Evolutionary conservation across 73 alveolate species (phyloP).

Genomic region (Paramecium primaurelia): DNA sequence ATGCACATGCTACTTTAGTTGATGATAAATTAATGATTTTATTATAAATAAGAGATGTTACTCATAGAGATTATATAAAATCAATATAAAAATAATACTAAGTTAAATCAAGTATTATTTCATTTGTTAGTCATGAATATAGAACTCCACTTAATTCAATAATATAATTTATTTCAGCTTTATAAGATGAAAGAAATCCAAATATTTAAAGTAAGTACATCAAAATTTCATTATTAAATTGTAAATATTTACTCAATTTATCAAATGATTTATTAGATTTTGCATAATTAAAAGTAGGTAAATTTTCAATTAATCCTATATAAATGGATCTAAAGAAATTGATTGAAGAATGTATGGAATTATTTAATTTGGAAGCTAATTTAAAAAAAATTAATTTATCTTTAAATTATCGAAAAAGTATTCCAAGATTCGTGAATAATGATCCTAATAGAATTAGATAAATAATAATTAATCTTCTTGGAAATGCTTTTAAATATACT

Average conservation of each 20-base stretch:
- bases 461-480: conserved; percentile 36
- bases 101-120: neutral
- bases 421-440: neutral
- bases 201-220: neutral
- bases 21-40: conserved; percentile 1
- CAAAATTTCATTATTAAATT: neutral
- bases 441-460: conserved; percentile 47
- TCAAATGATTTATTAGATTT: conserved; percentile 52
- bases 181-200: conserved; percentile 19
- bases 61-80: conserved; percentile 41
- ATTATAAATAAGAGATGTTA: conserved; percentile 33
- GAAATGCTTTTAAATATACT: conserved; percentile 58
- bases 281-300: conserved; percentile 52
- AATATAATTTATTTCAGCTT: conserved; percentile 31
- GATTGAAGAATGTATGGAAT: conserved; percentile 47
- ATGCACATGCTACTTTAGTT: neutral
- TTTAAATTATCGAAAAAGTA: neutral
- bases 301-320: neutral
- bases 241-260: neutral
- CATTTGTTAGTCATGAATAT: conserved; percentile 55
- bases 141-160: conserved; percentile 53
- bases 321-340: neutral
- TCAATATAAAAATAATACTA: neutral
- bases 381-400: neutral
- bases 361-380: conserved; percentile 20